Conservation (phyloP, 148 eudicot species). For the Fagopyrum tataricum region DNA sequence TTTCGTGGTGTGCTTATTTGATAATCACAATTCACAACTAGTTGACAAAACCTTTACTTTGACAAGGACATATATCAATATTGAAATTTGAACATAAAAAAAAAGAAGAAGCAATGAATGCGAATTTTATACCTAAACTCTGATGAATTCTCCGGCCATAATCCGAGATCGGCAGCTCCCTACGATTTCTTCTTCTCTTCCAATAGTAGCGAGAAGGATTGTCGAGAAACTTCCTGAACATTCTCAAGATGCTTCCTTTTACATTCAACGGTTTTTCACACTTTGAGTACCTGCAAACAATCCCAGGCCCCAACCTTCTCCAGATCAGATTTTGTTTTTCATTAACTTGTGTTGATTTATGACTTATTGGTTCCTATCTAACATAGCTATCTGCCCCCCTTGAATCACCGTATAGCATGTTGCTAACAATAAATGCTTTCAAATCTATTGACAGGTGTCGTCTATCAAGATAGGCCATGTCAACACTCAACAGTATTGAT, state of each 20-base stretch:
- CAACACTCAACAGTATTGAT: background rate
- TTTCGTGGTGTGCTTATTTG: too few species aligned
- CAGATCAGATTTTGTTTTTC: too few species aligned
- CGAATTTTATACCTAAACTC: background rate
- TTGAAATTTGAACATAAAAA: too few species aligned
- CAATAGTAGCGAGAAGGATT: background rate
- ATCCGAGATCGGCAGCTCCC: background rate
- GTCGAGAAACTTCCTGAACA: slow-evolving; percentile 6
- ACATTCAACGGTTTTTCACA: background rate
- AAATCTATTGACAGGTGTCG: background rate
- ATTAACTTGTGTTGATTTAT: background rate
- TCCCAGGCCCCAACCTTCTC: too few species aligned
- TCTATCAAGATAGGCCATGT: background rate
- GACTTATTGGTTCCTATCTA: background rate
- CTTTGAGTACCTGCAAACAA: too few species aligned
- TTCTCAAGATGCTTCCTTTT: background rate
- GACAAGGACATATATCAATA: too few species aligned
- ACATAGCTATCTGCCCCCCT: background rate
- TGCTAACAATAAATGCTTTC: background rate
- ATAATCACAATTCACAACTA: too few species aligned
- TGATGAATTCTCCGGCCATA: slow-evolving; percentile 9
- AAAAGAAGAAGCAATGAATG: too few species aligned
- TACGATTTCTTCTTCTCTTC: background rate
- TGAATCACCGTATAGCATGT: background rate
- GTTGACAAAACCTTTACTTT: too few species aligned